Percentiles rank a stretch among this genome's conserved stretches.
These are phyloP conservation scores for Umbelopsis vinacea DNA, from an alignment of 192 early-diverging fungal species.

Conservation along the genomic window DNA sequence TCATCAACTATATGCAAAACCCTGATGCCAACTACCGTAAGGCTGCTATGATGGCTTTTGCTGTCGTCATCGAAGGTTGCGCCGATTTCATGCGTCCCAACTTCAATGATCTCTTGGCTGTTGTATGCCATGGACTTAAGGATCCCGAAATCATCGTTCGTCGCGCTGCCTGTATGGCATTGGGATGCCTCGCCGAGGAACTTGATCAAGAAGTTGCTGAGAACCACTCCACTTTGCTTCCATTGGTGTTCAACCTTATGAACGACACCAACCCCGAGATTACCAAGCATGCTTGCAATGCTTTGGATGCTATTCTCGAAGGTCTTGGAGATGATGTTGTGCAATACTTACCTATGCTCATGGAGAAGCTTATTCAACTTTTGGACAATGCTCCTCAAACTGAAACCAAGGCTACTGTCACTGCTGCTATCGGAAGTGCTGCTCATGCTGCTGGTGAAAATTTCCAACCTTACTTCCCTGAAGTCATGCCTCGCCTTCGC, in stretches of 20 bases:
- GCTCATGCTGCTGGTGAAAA: slow-evolving; percentile 81
- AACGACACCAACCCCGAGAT: slow-evolving; percentile 75
- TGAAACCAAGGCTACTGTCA: slow-evolving; percentile 78
- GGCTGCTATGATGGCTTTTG: slow-evolving; percentile 87
- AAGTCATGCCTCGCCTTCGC: slow-evolving; percentile 69
- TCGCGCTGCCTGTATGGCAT: slow-evolving; percentile 85
- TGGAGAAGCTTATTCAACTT: slow-evolving; percentile 80
- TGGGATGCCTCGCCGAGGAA: slow-evolving; percentile 79
- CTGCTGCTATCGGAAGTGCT: slow-evolving; percentile 87
- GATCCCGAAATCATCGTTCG: slow-evolving; percentile 81
- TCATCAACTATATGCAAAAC: slow-evolving; percentile 82
- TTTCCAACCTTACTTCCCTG: slow-evolving; percentile 80
- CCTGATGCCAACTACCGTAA: slow-evolving; percentile 76
- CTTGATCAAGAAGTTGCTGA: slow-evolving; percentile 79
- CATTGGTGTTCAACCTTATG: slow-evolving; percentile 84
- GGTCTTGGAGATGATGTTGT: slow-evolving; percentile 80
- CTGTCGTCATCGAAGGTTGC: slow-evolving; percentile 81
- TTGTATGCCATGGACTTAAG: slow-evolving; percentile 79
- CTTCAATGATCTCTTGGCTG: slow-evolving; percentile 76
- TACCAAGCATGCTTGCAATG: slow-evolving; percentile 79
- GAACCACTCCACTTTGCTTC: slow-evolving; percentile 82
- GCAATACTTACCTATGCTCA: slow-evolving; percentile 79
- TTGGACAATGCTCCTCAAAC: slow-evolving; percentile 66
- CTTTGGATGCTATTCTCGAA: slow-evolving; percentile 90
- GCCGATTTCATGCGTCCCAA: slow-evolving; percentile 82